These are phyloP conservation scores for Trichaptum fuscoviolaceum DNA, from an alignment of 768 basidiomycete species.

Conservation along the genomic window DNA sequence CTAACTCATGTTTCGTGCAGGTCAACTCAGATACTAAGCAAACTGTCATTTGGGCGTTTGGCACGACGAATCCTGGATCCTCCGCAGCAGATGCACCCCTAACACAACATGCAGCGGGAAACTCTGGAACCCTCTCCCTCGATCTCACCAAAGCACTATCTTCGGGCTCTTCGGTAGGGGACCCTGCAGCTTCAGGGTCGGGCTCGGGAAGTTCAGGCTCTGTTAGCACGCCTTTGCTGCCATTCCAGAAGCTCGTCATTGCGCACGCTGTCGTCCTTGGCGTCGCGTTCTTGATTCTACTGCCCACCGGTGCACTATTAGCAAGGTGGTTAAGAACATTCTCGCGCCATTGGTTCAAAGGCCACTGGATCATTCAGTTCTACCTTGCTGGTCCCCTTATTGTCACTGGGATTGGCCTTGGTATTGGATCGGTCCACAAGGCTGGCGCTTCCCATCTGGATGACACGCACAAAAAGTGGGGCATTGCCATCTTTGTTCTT, in stretches of 20 bases:
- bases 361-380: constrained; percentile 48
- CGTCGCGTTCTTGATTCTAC: constrained; percentile 46
- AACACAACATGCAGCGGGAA: constrained; percentile 35
- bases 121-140: constrained; percentile 35
- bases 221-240: constrained; percentile 29
- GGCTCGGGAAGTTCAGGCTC: constrained; percentile 7
- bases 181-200: constrained; percentile 13
- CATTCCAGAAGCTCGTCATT: constrained; percentile 45
- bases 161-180: constrained; percentile 17
- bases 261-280: constrained; percentile 49
- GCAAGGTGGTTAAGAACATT: constrained; percentile 51
- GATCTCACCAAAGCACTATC: constrained; percentile 41
- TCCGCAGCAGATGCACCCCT: constrained; percentile 40
- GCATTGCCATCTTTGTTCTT: constrained; percentile 43
- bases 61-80: constrained; percentile 42
- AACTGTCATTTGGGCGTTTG: constrained; percentile 57
- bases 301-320: constrained; percentile 48
- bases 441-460: constrained; percentile 33
- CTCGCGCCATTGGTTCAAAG: constrained; percentile 44
- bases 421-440: constrained; percentile 33
- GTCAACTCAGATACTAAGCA: constrained; percentile 35
- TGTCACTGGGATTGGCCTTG: constrained; percentile 39
- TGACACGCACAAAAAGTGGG: constrained; percentile 50
- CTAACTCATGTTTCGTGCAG: constrained; percentile 24
- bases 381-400: constrained; percentile 39